Percentiles rank a stretch among this genome's conserved stretches.
phyloP scores from a whole-genome alignment of 805 yeast genomes.

The Saccharomycopsis sp. region DNA sequence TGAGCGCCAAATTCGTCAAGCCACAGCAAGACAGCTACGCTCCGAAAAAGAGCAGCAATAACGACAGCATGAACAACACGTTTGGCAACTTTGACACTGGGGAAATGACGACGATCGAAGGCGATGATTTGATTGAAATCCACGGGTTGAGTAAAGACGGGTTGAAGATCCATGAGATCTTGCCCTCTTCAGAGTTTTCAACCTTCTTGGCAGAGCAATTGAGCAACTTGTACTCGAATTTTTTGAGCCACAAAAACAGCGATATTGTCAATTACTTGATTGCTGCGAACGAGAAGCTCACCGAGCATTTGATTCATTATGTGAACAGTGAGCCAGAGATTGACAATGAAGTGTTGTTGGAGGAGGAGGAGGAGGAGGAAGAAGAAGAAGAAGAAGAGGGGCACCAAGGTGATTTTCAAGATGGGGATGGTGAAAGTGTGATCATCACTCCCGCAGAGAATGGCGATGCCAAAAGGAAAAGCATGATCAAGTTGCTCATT shows the following conservation, averaged over 20 bases:
- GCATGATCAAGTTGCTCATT: constrained; percentile 15
- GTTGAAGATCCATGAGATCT: constrained; percentile 23
- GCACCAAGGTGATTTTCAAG: constrained; percentile 25
- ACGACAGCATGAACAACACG: neutral
- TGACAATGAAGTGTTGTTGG: neutral
- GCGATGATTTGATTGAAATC: constrained; percentile 22
- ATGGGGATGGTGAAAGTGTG: constrained; percentile 27
- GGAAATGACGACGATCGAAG: constrained; percentile 19
- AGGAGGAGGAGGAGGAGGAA: constrained; percentile 9
- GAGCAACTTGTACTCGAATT: constrained; percentile 29
- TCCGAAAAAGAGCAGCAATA: neutral
- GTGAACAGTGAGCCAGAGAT: constrained; percentile 3
- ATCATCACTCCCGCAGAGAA: constrained; percentile 23
- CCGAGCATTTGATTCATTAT: constrained; percentile 19
- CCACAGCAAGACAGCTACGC: constrained; percentile 23
- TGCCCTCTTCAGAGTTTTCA: constrained; percentile 29
- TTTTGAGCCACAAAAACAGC: constrained; percentile 30
- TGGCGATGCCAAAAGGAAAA: constrained; percentile 22
- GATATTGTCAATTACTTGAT: constrained; percentile 25
- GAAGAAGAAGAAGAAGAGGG: constrained; percentile 8
- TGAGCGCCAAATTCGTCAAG: constrained; percentile 37
- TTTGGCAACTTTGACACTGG: neutral
- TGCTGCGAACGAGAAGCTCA: constrained; percentile 25
- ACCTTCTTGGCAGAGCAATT: constrained; percentile 32
- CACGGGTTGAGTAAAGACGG: constrained; percentile 26